Conservation (phyloP, 129 eudicot species). For the Artemisia tridentata region DNA sequence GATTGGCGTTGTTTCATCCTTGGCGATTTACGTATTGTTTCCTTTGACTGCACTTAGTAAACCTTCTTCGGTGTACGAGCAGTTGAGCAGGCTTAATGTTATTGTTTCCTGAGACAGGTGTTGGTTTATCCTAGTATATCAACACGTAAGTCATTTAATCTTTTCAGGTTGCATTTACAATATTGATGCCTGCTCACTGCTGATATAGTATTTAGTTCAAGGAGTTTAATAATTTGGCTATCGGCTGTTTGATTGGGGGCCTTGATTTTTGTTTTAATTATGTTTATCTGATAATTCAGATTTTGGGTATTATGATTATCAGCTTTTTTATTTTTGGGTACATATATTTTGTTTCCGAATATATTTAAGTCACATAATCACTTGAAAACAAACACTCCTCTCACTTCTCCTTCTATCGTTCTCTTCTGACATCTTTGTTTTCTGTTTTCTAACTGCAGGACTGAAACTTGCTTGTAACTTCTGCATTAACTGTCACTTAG, state of each 20-base stretch:
- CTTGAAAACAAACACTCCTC: too few relatives aligned
- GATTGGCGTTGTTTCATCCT: slow-evolving; percentile 78
- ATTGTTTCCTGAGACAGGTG: slow-evolving; percentile 47
- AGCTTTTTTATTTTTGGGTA: too few relatives aligned
- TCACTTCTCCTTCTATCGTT: not conserved
- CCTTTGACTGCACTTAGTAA: slow-evolving; percentile 85
- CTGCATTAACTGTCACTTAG: slow-evolving; percentile 29
- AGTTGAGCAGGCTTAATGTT: slow-evolving; percentile 63
- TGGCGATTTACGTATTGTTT: slow-evolving; percentile 70
- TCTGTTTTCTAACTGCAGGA: slow-evolving; percentile 34
- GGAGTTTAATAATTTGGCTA: too few relatives aligned
- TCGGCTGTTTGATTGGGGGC: too few relatives aligned
- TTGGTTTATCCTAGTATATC: slow-evolving; percentile 38
- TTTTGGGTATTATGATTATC: too few relatives aligned
- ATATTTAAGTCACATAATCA: too few relatives aligned
- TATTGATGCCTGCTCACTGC: slow-evolving; percentile 30
- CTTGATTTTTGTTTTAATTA: too few relatives aligned
- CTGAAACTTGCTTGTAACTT: slow-evolving; percentile 44
- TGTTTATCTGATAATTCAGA: too few relatives aligned
- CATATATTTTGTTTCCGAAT: too few relatives aligned
- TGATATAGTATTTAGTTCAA: slow-evolving; percentile 17
- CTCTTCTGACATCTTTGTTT: slow-evolving; percentile 17
- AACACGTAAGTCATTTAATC: slow-evolving; percentile 45
- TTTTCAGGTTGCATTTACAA: slow-evolving; percentile 1
- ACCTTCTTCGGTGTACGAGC: slow-evolving; percentile 46